A percentile compares a stretch with the other conserved stretches of the same genome.
These are phyloP conservation scores for Lepiota brunneoincarnata DNA, from an alignment of 768 basidiomycete genomes.

Conservation along the genomic window DNA sequence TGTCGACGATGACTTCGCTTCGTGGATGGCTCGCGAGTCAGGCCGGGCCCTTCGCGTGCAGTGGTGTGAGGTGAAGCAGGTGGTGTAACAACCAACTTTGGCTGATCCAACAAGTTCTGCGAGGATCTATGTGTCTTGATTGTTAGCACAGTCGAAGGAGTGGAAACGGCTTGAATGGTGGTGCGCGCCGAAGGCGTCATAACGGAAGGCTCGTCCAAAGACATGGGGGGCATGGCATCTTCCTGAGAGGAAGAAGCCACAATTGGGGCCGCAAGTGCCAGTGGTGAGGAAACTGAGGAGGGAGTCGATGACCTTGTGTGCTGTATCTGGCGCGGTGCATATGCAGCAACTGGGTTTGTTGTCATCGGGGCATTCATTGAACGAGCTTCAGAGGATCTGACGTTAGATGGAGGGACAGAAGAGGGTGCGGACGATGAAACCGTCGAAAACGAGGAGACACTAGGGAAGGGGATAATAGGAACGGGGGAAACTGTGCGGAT, in stretches of 20 bases:
- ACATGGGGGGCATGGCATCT: conserved; percentile 62
- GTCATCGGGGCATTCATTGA: conserved; percentile 15
- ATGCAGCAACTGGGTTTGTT: conserved; percentile 18
- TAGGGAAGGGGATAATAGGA: conserved; percentile 21
- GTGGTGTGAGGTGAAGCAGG: conserved; percentile 69
- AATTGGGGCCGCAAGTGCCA: conserved; percentile 83
- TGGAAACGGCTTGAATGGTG: not conserved
- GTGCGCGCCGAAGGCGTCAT: not conserved
- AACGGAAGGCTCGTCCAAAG: conserved; percentile 49
- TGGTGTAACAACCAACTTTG: conserved; percentile 68
- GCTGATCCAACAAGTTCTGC: conserved; percentile 56
- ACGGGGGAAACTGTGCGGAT: conserved; percentile 37
- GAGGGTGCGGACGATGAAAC: conserved; percentile 24
- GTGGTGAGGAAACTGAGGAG: conserved; percentile 83
- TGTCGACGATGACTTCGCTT: conserved; percentile 68
- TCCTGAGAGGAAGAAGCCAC: conserved; percentile 64
- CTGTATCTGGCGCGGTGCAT: conserved; percentile 43
- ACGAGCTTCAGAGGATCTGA: conserved; percentile 24
- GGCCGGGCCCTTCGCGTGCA: conserved; percentile 32
- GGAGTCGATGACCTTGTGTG: conserved; percentile 81
- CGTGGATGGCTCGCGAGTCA: conserved; percentile 43
- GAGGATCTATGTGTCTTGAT: conserved; percentile 65
- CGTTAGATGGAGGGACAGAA: conserved; percentile 12
- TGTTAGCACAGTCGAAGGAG: conserved; percentile 26
- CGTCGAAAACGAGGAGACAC: not conserved